Evolutionary conservation across 306 rosid species (phyloP).

Genomic region (Lupinus albus): DNA sequence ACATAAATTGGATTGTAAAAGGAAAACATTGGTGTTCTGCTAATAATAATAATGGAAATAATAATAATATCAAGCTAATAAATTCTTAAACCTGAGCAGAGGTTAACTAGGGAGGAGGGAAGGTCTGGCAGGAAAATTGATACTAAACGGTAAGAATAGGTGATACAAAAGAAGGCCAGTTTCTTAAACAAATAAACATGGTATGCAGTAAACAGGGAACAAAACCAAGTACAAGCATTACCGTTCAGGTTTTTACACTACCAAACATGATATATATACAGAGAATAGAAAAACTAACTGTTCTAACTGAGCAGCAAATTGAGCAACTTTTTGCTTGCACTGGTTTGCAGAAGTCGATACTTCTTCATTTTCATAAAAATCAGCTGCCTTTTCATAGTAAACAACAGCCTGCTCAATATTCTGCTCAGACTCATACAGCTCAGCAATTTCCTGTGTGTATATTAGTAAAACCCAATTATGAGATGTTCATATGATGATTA

Average conservation of each 20-base stretch:
- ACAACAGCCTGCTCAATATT: constrained; percentile 74
- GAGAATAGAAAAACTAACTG: constrained; percentile 57
- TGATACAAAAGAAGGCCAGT: constrained; percentile 11
- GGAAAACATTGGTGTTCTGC: neutral
- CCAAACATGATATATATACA: constrained; percentile 21
- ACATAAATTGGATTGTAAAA: neutral
- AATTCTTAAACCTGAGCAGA: constrained; percentile 3
- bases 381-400: constrained; percentile 87
- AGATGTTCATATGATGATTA: constrained; percentile 11
- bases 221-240: constrained; percentile 6
- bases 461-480: constrained; percentile 28
- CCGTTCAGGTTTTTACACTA: neutral
- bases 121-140: too few species aligned
- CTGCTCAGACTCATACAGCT: constrained; percentile 77
- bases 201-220: constrained; percentile 3
- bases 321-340: constrained; percentile 97
- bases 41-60: too few species aligned
- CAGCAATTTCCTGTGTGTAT: constrained; percentile 82
- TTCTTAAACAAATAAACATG: neutral
- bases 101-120: neutral
- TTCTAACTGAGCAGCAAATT: constrained; percentile 90
- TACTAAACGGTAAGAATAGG: neutral
- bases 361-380: constrained; percentile 84
- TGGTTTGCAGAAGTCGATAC: constrained; percentile 82
- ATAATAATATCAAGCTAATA: constrained; percentile 8